Percentiles rank a stretch among this genome's conserved stretches.
These are phyloP conservation scores for Penicillium sp. DNA, from an alignment of 2,329 filamentous ascomycete species.

Conservation along the genomic window DNA sequence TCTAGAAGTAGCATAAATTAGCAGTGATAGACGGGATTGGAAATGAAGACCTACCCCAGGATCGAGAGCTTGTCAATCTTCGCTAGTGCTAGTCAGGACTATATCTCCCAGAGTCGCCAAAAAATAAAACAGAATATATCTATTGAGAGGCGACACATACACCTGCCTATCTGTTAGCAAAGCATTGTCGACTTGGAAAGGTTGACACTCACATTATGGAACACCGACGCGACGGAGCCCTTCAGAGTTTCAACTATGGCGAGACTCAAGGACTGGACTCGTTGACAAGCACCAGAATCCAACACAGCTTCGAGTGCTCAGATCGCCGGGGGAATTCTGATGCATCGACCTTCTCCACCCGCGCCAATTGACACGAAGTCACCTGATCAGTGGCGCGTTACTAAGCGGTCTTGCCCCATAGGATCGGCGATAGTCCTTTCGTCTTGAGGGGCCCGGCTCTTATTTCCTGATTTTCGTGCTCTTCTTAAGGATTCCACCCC, in stretches of 20 bases:
- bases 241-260: neutral
- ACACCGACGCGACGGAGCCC: neutral
- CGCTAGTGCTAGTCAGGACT: conserved; percentile 45
- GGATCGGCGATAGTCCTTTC: conserved; percentile 11
- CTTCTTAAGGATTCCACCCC: neutral
- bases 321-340: conserved; percentile 14
- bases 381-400: conserved; percentile 13
- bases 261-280: neutral
- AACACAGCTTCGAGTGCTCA: conserved; percentile 5
- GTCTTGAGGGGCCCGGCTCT: conserved; percentile 6
- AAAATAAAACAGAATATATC: no score
- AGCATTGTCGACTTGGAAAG: conserved; percentile 1
- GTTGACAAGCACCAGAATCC: no score
- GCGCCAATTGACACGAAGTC: conserved; percentile 22
- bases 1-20: conserved; percentile 33
- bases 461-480: conserved; percentile 5
- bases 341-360: conserved; percentile 17
- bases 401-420: conserved; percentile 10
- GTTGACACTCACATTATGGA: conserved; percentile 17
- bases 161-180: conserved; percentile 24
- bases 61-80: conserved; percentile 88
- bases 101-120: conserved; percentile 3
- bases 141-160: conserved; percentile 22
- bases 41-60: conserved; percentile 51
- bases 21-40: neutral